These are phyloP conservation scores for Plasmodiophora brassicae DNA, from an alignment of 208 protist genomes.

Conservation along the genomic window DNA sequence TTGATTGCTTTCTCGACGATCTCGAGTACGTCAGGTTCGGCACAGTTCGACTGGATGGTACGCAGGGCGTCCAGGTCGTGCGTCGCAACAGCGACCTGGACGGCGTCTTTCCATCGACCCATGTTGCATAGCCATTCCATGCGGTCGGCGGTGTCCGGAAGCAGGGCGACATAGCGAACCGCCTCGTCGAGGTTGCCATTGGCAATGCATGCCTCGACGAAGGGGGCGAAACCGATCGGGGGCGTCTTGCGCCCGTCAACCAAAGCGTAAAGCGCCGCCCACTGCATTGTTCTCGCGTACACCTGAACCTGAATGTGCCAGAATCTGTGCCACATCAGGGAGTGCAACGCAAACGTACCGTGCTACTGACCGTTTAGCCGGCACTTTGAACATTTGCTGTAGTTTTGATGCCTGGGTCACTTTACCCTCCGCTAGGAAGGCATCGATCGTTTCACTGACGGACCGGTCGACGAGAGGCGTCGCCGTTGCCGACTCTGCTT, in stretches of 20 bases:
- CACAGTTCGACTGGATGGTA: not conserved
- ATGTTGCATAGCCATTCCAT: slow-evolving; percentile 29
- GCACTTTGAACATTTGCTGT: slow-evolving; percentile 31
- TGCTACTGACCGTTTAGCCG: not conserved
- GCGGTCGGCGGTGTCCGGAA: not conserved
- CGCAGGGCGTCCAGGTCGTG: not conserved
- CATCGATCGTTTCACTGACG: not conserved
- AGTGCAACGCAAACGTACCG: not conserved
- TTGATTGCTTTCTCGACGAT: not conserved
- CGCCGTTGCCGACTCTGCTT: not conserved
- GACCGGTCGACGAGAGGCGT: not conserved
- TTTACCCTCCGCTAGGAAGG: not conserved
- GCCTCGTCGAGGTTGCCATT: not conserved
- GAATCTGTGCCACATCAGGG: not conserved
- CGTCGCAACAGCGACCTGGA: not conserved
- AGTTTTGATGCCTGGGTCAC: not conserved
- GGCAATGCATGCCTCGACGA: not conserved
- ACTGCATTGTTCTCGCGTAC: not conserved
- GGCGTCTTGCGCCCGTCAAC: not conserved
- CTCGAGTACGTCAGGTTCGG: not conserved
- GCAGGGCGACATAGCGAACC: not conserved
- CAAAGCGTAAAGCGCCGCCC: not conserved
- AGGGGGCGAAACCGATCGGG: not conserved
- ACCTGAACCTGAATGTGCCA: slow-evolving; percentile 28
- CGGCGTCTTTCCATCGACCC: not conserved